These are phyloP conservation scores for Oryza longistaminata DNA, from an alignment of 176 grass and related monocot genomes.

Conservation along the genomic window DNA sequence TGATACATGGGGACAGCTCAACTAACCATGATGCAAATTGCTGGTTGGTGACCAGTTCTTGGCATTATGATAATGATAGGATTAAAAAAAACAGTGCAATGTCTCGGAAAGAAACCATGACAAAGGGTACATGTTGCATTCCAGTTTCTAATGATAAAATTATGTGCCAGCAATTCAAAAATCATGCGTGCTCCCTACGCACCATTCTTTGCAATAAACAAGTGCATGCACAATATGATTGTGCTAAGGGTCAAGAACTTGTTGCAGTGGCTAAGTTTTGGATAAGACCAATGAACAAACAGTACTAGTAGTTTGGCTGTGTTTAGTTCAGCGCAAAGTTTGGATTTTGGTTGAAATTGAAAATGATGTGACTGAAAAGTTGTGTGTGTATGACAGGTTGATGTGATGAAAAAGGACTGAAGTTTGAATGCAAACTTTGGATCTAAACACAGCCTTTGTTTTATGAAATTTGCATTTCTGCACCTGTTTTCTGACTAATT, in stretches of 20 bases:
- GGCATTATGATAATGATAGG: neutral
- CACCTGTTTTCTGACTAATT: too few species aligned
- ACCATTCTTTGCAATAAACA: slow-evolving; percentile 19
- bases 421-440: too few species aligned
- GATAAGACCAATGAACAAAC: slow-evolving; percentile 9
- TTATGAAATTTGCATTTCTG: too few species aligned
- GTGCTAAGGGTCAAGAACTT: neutral
- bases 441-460: too few species aligned
- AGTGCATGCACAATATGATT: slow-evolving; percentile 1
- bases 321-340: too few species aligned
- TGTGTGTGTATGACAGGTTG: too few species aligned
- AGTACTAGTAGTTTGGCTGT: too few species aligned
- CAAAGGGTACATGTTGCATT: neutral
- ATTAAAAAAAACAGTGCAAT: neutral
- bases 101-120: neutral
- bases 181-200: neutral
- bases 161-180: neutral
- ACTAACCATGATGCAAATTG: neutral
- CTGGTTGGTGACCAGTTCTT: neutral
- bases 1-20: neutral
- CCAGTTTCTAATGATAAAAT: neutral
- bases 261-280: neutral
- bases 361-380: too few species aligned
- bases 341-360: too few species aligned
- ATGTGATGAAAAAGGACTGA: too few species aligned